Evolutionary conservation across 2,329 filamentous ascomycete genomes (phyloP), one percentile per base, ranked within the genome.

Genomic region (Arachnopeziza araneosa): DNA sequence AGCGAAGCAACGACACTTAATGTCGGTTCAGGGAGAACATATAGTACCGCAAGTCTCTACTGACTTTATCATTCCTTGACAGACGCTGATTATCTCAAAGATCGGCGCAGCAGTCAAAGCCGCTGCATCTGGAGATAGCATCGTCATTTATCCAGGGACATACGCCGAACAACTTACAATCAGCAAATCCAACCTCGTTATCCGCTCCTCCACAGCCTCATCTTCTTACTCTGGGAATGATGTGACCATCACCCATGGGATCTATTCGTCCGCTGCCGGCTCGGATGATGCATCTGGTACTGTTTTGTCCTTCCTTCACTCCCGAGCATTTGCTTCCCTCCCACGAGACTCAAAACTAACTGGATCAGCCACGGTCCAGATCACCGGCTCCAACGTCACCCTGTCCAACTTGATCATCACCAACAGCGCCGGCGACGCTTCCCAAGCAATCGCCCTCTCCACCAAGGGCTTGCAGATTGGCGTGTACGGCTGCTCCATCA

Each of bases 391-490:
- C 10, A 81, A 80, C 76, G 80, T 66, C 62, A 80, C 78, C 64
- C 74, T 84, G 30, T 85, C 84, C 75, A 85, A 84, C 67, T 75
- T 85, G 72, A 83, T 84, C 68, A 71, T 83, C 1, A 76, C 74
- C 49, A 83, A 83, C 55, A 71, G 75, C 6, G 70, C 75, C 53
- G 80, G 79, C 2, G 58, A 73, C 19, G 77, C 77, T 8, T 74
- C 73, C 3, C 79, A 82, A 62, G 80, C 78, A 7, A 71, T 84
- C 30, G 82, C 82, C 1, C 58, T 85, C 24, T 79, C 77, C 50
- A 78, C 81, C 7, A 73, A 76, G 17, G 78, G 74, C 19, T 73
- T 70, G 58, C 74, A 78, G 55, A 79, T 82, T 68, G 80, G 78
- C 49, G 83, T 82, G 72, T 84, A 84, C 64, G 80, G 73, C 23